A percentile compares a stretch with the other conserved stretches of the same genome.
These are phyloP conservation scores for Stylonectria norvegica DNA, from an alignment of 2,329 filamentous ascomycete genomes.

Conservation along the genomic window DNA sequence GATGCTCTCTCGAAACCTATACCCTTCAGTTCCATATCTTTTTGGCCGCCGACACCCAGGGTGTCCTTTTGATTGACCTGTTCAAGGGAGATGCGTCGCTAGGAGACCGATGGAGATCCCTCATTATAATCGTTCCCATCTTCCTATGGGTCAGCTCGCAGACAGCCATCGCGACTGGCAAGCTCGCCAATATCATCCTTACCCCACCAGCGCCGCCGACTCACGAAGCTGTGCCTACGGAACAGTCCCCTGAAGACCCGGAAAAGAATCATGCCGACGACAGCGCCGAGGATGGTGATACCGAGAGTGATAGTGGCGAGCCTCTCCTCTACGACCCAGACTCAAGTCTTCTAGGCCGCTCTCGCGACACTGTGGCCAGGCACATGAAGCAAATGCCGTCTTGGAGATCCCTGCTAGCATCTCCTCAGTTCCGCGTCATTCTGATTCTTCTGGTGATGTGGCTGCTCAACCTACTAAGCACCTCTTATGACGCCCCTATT, in stretches of 20 bases:
- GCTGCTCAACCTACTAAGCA: not conserved
- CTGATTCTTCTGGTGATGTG: not conserved
- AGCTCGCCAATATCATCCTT: not conserved
- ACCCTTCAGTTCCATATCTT: conserved; percentile 60
- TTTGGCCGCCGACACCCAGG: conserved; percentile 56
- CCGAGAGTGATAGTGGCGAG: not conserved
- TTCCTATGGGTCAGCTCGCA: conserved; percentile 17
- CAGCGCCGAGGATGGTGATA: not conserved
- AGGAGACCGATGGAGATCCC: conserved; percentile 21
- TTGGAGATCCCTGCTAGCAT: not conserved
- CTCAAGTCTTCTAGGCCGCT: not conserved
- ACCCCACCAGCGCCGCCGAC: not conserved
- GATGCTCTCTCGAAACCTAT: conserved; percentile 56
- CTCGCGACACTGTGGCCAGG: not conserved
- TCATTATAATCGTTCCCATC: conserved; percentile 22
- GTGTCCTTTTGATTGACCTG: conserved; percentile 31
- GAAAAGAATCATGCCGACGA: not conserved
- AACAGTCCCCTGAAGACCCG: not conserved
- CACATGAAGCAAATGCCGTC: not conserved
- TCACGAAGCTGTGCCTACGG: not conserved
- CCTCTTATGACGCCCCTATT: not conserved
- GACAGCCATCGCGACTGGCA: not conserved
- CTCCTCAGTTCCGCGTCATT: not conserved
- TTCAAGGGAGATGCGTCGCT: conserved; percentile 19
- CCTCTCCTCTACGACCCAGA: not conserved